Conservation (phyloP, 331 rosid species). For the Cucumis variabilis region DNA sequence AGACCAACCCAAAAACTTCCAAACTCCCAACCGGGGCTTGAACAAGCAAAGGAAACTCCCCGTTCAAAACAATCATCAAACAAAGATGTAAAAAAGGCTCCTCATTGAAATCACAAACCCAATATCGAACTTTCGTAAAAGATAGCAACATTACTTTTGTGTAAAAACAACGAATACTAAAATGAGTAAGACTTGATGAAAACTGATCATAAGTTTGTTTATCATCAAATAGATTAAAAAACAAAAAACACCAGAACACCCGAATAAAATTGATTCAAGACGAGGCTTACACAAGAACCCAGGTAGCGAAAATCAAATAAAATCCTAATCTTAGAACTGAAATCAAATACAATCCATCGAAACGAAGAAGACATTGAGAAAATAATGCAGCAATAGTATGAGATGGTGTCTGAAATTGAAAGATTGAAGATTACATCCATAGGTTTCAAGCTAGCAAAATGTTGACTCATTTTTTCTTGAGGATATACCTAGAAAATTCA, state of each 20-base stretch:
- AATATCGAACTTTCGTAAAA: not conserved
- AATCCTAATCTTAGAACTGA: not conserved
- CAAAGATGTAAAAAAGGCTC: not conserved
- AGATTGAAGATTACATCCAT: no score
- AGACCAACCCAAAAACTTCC: constrained; percentile 36
- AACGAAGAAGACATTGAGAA: not conserved
- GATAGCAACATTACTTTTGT: not conserved
- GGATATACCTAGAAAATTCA: no score
- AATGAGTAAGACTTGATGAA: not conserved
- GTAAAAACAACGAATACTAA: not conserved
- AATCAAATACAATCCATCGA: not conserved
- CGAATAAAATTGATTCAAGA: not conserved
- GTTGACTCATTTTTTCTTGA: no score
- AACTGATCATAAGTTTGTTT: not conserved
- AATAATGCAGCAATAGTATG: not conserved
- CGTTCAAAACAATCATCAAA: constrained; percentile 6
- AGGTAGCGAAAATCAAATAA: not conserved
- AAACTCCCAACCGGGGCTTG: constrained; percentile 39
- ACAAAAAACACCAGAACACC: not conserved
- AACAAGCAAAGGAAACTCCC: constrained; percentile 44
- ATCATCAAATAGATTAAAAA: no score
- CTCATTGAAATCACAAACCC: not conserved
- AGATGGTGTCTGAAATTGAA: no score
- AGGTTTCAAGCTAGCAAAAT: no score
- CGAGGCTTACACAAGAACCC: constrained; percentile 12